phyloP scores from a whole-genome alignment of 2,329 filamentous ascomycete species.

The Fusarium abutilonis region DNA sequence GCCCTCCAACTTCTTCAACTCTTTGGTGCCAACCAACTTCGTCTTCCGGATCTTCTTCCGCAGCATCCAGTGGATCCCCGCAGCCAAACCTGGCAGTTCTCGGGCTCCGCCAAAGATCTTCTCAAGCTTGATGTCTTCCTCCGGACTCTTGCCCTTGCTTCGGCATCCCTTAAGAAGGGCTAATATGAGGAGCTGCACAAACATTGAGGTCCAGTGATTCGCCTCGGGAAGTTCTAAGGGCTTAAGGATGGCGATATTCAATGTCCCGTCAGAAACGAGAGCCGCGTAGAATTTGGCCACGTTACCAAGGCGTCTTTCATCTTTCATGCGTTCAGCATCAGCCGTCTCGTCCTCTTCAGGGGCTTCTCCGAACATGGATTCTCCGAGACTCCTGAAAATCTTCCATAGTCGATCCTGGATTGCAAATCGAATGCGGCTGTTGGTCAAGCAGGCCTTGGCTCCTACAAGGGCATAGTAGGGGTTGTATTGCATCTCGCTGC shows the following conservation, averaged over 20 bases:
- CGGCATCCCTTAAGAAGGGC: conserved; percentile 74
- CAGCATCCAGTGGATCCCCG: conserved; percentile 82
- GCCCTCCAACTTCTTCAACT: conserved; percentile 56
- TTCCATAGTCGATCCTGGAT: conserved; percentile 91
- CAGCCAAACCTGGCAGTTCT: conserved; percentile 73
- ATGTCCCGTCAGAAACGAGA: conserved; percentile 57
- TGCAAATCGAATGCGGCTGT: conserved; percentile 79
- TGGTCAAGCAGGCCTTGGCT: conserved; percentile 73
- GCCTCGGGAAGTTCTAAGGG: conserved; percentile 82
- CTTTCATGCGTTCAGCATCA: conserved; percentile 57
- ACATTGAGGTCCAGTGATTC: conserved; percentile 77
- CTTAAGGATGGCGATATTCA: conserved; percentile 65
- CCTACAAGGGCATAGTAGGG: conserved; percentile 92
- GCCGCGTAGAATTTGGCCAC: conserved; percentile 65
- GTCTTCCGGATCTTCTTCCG: conserved; percentile 77
- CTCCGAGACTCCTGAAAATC: conserved; percentile 85
- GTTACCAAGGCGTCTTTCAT: conserved; percentile 62
- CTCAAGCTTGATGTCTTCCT: conserved; percentile 67
- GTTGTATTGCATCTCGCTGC: conserved; percentile 86
- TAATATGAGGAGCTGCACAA: conserved; percentile 83
- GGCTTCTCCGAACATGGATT: conserved; percentile 74
- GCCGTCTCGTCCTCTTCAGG: conserved; percentile 66
- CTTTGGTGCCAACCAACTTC: conserved; percentile 60
- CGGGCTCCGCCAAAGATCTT: conserved; percentile 73
- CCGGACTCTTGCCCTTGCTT: conserved; percentile 53